phyloP scores from a whole-genome alignment of 1,139 yeast species.

The Kodamaea arcana region DNA sequence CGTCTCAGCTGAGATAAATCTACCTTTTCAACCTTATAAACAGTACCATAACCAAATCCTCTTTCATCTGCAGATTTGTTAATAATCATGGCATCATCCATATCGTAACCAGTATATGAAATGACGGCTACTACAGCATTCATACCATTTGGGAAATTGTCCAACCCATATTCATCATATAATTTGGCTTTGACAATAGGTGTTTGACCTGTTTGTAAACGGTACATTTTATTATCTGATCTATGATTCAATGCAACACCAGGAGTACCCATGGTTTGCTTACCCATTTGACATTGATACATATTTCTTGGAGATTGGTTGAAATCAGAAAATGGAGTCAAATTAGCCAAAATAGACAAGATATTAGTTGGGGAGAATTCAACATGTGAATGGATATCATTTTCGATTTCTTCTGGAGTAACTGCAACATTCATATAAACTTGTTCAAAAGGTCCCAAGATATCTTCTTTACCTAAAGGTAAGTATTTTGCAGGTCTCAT shows the following conservation, averaged over 20 bases:
- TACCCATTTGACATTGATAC: conserved; percentile 99
- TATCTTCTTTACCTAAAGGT: conserved; percentile 77
- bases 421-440: conserved; percentile 96
- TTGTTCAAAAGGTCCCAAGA: conserved; percentile 96
- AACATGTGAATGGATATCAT: conserved; percentile 82
- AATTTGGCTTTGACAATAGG: conserved; percentile 94
- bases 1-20: conserved; percentile 76
- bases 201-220: conserved; percentile 93
- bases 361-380: conserved; percentile 95
- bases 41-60: conserved; percentile 97
- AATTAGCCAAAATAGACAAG: conserved; percentile 86
- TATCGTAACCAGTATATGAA: conserved; percentile 98
- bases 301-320: conserved; percentile 99
- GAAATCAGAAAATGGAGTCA: conserved; percentile 97
- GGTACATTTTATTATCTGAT: conserved; percentile 90
- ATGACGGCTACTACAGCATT: conserved; percentile 98
- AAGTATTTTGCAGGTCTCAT: conserved; percentile 91
- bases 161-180: conserved; percentile 96
- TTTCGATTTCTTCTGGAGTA: conserved; percentile 85
- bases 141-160: conserved; percentile 96
- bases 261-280: conserved; percentile 99
- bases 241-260: conserved; percentile 92
- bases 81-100: conserved; percentile 99
- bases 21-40: conserved; percentile 88
- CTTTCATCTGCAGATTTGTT: conserved; percentile 97